Evolutionary conservation across 2,329 filamentous ascomycete genomes (phyloP), one percentile per base, ranked within the genome.

Genomic region (Cladosporium sp.): DNA sequence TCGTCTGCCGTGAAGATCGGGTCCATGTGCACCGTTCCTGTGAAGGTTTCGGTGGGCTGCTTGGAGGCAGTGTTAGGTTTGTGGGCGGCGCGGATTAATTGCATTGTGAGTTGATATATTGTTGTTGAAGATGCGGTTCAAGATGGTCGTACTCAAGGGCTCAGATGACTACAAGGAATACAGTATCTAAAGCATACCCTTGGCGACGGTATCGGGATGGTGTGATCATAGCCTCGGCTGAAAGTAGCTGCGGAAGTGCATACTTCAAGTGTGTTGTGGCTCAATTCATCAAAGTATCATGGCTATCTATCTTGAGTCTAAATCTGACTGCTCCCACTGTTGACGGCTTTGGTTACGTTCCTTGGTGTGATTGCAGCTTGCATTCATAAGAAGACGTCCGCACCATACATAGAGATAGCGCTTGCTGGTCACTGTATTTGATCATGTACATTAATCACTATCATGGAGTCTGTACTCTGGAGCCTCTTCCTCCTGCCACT

Each of bases 1-100:
- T 79, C 78, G 10, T 73, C 72, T 51, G 76, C 77, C 23, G 66
- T 61, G 63, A 69, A 73, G 65, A 73, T 72, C 6, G 68, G 69
- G 53, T 73, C 73, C 71, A 73, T 74, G 66, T 72, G 70, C 13
- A 74, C 72, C 21, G 66, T 69, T 43, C 70, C 70, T 13, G 70
- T 70, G 67, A 74, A 74, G 13, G 72, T 74, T 28, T 73, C 70
- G 2, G 71, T 73, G 21, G 72, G 71, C 58, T 72, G 70, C 25
- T 66, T 63, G 21, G 71, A 74, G 18, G 70, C 48, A 18, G 71
- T 68, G 36, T 69, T 61, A 13, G 69, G 70, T 63, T 72, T 70
- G 64, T 73, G 72, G n/a, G 70, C 67, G 58, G 68, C 66, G 66
- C 69, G 69, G 60, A 72, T 71, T 57, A 74, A 64, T 63, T 73